Evolutionary conservation across 495 filamentous ascomycete genomes (phyloP).

Genomic region (Xylaria cubensis): DNA sequence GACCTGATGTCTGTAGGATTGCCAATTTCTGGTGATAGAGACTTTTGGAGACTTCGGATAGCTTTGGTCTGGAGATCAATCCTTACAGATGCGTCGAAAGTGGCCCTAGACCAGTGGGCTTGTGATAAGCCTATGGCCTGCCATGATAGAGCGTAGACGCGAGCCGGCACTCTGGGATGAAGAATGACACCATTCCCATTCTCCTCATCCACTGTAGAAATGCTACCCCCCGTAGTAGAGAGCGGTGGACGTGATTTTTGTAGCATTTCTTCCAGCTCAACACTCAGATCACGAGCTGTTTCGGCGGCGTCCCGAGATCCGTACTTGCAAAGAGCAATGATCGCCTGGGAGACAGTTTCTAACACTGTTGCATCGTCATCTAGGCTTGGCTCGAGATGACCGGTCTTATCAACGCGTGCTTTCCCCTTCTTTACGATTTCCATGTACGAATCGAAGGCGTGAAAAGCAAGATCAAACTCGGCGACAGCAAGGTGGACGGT

Average conservation of each 20-base stretch:
- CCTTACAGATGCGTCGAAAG: conserved; percentile 71
- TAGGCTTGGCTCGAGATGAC: conserved; percentile 71
- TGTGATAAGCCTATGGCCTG: conserved; percentile 82
- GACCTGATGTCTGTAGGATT: conserved; percentile 69
- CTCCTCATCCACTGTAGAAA: conserved; percentile 38
- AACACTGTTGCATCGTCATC: conserved; percentile 79
- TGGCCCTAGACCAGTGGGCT: conserved; percentile 84
- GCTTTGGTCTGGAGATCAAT: conserved; percentile 74
- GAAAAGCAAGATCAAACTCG: conserved; percentile 86
- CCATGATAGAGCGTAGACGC: conserved; percentile 71
- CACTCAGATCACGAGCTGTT: conserved; percentile 72
- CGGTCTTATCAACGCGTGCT: conserved; percentile 77
- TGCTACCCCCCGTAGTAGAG: conserved; percentile 32
- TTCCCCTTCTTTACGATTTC: conserved; percentile 83
- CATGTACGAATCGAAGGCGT: conserved; percentile 87
- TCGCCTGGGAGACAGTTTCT: conserved; percentile 75
- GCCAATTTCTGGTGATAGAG: conserved; percentile 68
- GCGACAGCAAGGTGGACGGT: conserved; percentile 83
- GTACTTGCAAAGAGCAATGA: conserved; percentile 81
- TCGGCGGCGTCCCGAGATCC: conserved; percentile 75
- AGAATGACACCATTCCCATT: conserved; percentile 47
- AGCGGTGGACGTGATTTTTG: conserved; percentile 42
- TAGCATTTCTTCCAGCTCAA: conserved; percentile 69
- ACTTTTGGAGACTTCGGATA: conserved; percentile 72
- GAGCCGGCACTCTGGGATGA: conserved; percentile 54